phyloP scores from a whole-genome alignment of 2,329 filamentous ascomycete species.

The Aspergillus neotritici region DNA sequence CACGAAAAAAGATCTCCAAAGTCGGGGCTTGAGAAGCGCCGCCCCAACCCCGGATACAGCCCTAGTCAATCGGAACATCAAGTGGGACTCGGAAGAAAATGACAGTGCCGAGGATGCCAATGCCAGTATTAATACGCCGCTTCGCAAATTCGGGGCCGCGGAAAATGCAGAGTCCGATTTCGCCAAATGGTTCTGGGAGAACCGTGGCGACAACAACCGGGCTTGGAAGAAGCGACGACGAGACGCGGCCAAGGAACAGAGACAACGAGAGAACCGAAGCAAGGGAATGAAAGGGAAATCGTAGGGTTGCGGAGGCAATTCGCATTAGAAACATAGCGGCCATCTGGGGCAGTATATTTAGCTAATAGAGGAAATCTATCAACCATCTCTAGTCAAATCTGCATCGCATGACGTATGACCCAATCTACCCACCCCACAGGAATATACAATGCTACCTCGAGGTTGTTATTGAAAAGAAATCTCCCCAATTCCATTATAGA shows the following conservation, averaged over 20 bases:
- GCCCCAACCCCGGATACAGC: slow-evolving; percentile 94
- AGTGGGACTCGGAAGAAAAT: slow-evolving; percentile 20
- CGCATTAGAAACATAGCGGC: too few species aligned
- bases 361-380: too few species aligned
- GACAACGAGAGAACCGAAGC: slow-evolving; percentile 55
- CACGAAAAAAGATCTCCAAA: slow-evolving; percentile 70
- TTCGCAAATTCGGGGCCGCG: slow-evolving; percentile 15
- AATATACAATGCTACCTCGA: not conserved
- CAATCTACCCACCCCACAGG: not conserved
- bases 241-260: slow-evolving; percentile 55
- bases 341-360: too few species aligned
- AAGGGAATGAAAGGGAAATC: slow-evolving; percentile 40
- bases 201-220: slow-evolving; percentile 46
- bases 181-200: slow-evolving; percentile 56
- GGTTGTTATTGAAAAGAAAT: not conserved
- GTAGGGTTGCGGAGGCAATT: not conserved
- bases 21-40: slow-evolving; percentile 65
- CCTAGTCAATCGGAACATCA: slow-evolving; percentile 50
- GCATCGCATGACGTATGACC: too few species aligned
- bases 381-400: slow-evolving; percentile 7
- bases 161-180: slow-evolving; percentile 50
- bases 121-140: slow-evolving; percentile 22
- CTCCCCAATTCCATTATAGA: not conserved
- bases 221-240: slow-evolving; percentile 52
- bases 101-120: slow-evolving; percentile 21